Conservation (phyloP, 2,329 filamentous ascomycete genomes). For the Dothistroma septosporum region DNA sequence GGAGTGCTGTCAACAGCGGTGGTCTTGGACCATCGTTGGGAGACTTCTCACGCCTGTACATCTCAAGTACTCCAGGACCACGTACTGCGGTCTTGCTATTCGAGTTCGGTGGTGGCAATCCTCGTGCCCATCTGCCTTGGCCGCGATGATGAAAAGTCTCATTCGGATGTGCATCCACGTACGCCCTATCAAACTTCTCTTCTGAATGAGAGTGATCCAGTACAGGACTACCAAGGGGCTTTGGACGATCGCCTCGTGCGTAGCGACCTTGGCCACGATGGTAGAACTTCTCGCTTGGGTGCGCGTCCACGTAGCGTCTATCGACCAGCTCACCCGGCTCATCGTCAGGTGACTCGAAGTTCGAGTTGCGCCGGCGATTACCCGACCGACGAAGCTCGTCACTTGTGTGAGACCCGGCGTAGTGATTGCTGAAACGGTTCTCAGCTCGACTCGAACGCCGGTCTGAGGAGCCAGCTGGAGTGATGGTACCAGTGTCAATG, state of each 20-base stretch:
- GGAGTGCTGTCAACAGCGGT: slow-evolving; percentile 25
- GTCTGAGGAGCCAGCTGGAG: slow-evolving; percentile 18
- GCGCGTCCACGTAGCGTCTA: slow-evolving; percentile 25
- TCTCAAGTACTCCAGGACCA: slow-evolving; percentile 22
- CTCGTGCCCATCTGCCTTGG: slow-evolving; percentile 31
- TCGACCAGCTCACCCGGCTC: slow-evolving; percentile 14
- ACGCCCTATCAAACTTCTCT: slow-evolving; percentile 23
- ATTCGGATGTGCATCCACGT: slow-evolving; percentile 28
- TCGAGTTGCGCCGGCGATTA: slow-evolving; percentile 16
- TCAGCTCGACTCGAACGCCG: slow-evolving; percentile 21
- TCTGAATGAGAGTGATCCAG: slow-evolving; percentile 5
- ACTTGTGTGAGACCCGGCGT: slow-evolving; percentile 15
- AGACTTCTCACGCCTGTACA: slow-evolving; percentile 6
- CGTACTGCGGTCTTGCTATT: slow-evolving; percentile 30
- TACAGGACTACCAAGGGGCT: background rate
- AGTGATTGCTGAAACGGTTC: slow-evolving; percentile 15
- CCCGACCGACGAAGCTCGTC: slow-evolving; percentile 17
- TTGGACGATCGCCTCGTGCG: slow-evolving; percentile 19
- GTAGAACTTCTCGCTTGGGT: slow-evolving; percentile 26
- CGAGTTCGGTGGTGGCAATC: slow-evolving; percentile 24
- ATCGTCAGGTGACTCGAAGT: slow-evolving; percentile 6
- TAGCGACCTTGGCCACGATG: slow-evolving; percentile 31
- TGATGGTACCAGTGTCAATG: slow-evolving; percentile 8
- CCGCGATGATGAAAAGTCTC: slow-evolving; percentile 31
- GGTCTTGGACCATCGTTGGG: slow-evolving; percentile 19